A percentile compares a stretch with the other conserved stretches of the same genome.
phyloP scores from a whole-genome alignment of 345 rosid species.

The Eucalyptus marginata region DNA sequence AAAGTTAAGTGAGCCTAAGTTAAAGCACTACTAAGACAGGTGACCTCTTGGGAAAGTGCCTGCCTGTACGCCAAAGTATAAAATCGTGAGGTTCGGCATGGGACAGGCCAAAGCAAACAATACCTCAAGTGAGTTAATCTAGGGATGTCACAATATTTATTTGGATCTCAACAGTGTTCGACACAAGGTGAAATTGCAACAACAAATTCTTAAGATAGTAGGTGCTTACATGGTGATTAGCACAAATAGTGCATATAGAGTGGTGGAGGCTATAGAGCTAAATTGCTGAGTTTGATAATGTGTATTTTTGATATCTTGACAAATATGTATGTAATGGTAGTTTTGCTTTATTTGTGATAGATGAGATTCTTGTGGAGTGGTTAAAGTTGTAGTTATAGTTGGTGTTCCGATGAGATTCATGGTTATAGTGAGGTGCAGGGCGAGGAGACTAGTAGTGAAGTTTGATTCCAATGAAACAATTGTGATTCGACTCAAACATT shows the following conservation, averaged over 20 bases:
- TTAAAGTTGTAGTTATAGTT: background rate
- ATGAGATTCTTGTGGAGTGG: background rate
- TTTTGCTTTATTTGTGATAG: background rate
- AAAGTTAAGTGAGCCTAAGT: too few species aligned
- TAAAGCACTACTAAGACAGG: too few species aligned
- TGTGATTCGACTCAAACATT: background rate
- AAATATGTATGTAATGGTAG: background rate
- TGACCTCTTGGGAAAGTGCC: too few species aligned
- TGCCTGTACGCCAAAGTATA: too few species aligned
- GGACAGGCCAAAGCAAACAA: fast-evolving
- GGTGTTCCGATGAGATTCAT: background rate
- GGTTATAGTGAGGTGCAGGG: background rate
- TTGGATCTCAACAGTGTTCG: background rate
- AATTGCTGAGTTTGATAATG: background rate
- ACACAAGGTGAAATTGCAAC: background rate
- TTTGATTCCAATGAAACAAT: background rate
- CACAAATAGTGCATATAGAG: background rate
- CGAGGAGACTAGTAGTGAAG: background rate
- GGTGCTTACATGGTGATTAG: background rate
- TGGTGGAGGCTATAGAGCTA: background rate
- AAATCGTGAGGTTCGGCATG: too few species aligned
- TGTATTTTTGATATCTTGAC: background rate
- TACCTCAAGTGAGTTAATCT: too few species aligned
- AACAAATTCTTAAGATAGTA: background rate
- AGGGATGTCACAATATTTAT: background rate